Percentiles rank a stretch among this genome's conserved stretches.
These are phyloP conservation scores for Hibiscus syriacus DNA, from an alignment of 345 rosid species.

Conservation along the genomic window DNA sequence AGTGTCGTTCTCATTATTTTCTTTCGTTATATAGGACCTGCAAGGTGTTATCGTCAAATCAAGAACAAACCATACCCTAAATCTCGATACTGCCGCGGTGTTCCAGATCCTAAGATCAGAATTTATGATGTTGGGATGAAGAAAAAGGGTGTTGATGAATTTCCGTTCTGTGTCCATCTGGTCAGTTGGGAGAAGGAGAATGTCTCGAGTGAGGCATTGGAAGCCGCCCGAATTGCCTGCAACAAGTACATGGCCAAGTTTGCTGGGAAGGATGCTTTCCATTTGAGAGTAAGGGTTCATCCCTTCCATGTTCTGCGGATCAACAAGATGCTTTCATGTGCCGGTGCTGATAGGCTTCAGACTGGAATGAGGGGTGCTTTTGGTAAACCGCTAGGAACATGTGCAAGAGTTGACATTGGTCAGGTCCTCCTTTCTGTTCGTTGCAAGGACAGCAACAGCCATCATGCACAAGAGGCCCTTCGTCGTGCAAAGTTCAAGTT, in stretches of 20 bases:
- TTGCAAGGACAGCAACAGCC: not conserved
- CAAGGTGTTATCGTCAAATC: conserved; percentile 44
- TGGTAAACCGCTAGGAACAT: not conserved
- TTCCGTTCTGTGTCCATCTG: conserved; percentile 56
- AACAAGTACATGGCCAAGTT: conserved; percentile 32
- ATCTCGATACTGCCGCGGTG: conserved; percentile 52
- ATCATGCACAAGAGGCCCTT: not conserved
- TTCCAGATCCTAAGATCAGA: conserved; percentile 53
- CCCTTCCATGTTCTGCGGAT: not conserved
- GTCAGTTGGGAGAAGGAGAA: conserved; percentile 63
- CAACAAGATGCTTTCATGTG: not conserved
- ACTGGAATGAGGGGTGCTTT: not conserved
- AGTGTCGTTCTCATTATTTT: not conserved
- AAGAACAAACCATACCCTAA: conserved; percentile 59
- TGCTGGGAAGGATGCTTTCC: not conserved
- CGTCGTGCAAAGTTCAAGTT: not conserved
- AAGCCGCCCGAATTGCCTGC: conserved; percentile 62
- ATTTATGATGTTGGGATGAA: conserved; percentile 65
- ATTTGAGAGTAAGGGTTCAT: not conserved
- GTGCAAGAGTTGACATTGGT: not conserved
- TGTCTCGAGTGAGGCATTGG: conserved; percentile 58
- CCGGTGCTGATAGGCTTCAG: not conserved
- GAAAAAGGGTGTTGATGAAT: conserved; percentile 55
- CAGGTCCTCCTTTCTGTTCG: not conserved
- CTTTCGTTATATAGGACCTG: conserved; percentile 17